Base-by-base conservation (phyloP, 305 asterid genomes). In the Withania somnifera region DNA sequence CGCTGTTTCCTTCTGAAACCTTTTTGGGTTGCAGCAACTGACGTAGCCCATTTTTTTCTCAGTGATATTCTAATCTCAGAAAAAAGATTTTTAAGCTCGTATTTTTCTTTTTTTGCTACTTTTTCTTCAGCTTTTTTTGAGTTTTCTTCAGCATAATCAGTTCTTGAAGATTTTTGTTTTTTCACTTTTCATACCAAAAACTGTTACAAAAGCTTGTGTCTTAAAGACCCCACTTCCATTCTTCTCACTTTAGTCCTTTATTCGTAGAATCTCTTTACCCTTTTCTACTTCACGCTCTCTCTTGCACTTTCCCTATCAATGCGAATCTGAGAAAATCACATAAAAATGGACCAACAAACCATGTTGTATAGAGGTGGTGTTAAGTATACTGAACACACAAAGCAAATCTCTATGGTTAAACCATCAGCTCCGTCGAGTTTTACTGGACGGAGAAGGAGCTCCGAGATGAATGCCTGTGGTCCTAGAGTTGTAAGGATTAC, bases 381-480 rank as follows among this genome's bases (percentile, higher is more conserved):
- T 71, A 91, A 91, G 58, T 95, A 84, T 93, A 92, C 83, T 1
- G 94, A 94, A 53, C 98, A 95, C 81, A 24, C 84, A 14, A 88
- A 66, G 26, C 88, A 78, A 51, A 92, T 90, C 36, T 94, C 94
- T 0, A 80, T 85, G 26, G 73, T 84, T 60, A 50, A 77, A 57
- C 63, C 78, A 2, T 57, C 26, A 17, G 77, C 58, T 84, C 77
- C 81, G 84, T 87, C 77, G 40, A n/a, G 17, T 69, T 3, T 82
- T 51, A 42, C 89, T 76, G 76, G 85, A 11, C 30, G 79, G 24
- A 83, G 82, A 47, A 87, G 11, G 79, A 40, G 50, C 17, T 53
- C 81, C 10, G 85, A 76, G 63, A 54, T 50, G 81, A 82, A 84
- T 15, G 81, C 34, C 0, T 83, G 22, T 1, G 45, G 20, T 0